These are phyloP conservation scores for Ceratocystis harringtonii DNA, from an alignment of 2,329 filamentous ascomycete genomes.

Conservation along the genomic window DNA sequence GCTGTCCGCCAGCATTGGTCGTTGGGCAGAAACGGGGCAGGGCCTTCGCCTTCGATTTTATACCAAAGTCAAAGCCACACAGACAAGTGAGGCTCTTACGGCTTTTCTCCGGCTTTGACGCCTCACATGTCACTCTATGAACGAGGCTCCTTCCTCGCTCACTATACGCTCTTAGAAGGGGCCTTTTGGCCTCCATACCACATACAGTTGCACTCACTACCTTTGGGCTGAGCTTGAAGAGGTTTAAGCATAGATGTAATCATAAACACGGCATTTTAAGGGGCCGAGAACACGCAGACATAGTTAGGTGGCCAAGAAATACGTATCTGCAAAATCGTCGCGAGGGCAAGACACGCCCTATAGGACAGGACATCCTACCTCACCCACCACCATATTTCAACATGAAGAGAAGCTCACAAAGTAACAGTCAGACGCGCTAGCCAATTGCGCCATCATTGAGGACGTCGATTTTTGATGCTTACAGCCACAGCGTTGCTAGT, in stretches of 20 bases:
- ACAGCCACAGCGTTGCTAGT: not conserved
- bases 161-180: not conserved
- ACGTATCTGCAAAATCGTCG: no score
- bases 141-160: not conserved
- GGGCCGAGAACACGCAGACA: no score
- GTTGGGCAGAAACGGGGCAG: not conserved
- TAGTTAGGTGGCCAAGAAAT: no score
- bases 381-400: not conserved
- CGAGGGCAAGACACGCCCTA: not conserved
- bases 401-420: not conserved
- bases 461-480: slow-evolving; percentile 3
- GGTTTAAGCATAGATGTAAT: not conserved
- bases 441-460: slow-evolving; percentile 37
- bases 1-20: not conserved
- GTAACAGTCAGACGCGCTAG: slow-evolving; percentile 46
- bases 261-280: no score
- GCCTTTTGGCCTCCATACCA: not conserved
- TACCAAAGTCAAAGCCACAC: not conserved
- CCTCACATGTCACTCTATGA: not conserved
- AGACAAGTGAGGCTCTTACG: not conserved
- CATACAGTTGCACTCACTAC: not conserved
- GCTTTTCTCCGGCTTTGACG: not conserved
- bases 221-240: not conserved
- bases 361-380: not conserved
- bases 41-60: not conserved